These are phyloP conservation scores for Cystobasidium onofrii DNA, from an alignment of 768 basidiomycete species.

Conservation along the genomic window DNA sequence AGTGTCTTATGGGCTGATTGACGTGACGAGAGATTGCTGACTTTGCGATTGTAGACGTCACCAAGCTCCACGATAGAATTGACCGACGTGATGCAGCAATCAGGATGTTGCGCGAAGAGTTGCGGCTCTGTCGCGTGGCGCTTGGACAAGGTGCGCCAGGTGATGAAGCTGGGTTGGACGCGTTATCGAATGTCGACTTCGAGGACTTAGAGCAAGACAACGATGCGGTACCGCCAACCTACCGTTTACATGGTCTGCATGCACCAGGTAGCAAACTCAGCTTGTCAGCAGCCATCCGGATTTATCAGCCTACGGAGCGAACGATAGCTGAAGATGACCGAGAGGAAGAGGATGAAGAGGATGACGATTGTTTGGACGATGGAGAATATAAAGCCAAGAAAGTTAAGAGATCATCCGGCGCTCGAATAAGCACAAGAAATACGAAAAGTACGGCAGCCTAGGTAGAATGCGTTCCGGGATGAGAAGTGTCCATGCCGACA, in stretches of 20 bases:
- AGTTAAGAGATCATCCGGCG: not conserved
- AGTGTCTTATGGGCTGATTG: not conserved
- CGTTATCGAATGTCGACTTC: conserved; percentile 18
- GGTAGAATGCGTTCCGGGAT: too few relatives aligned
- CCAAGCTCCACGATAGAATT: conserved; percentile 37
- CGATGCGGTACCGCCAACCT: conserved; percentile 6
- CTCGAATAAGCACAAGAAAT: not conserved
- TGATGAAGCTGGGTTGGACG: conserved; percentile 5
- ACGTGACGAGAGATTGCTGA: not conserved
- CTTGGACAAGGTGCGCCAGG: conserved; percentile 7
- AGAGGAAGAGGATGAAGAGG: conserved; percentile 17
- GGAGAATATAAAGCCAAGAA: conserved; percentile 12
- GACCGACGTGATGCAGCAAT: conserved; percentile 37
- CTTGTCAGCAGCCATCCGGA: not conserved
- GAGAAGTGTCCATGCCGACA: not conserved
- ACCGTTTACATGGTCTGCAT: conserved; percentile 6
- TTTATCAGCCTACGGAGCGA: conserved; percentile 9
- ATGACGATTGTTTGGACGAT: not conserved
- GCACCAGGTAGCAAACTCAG: conserved; percentile 6
- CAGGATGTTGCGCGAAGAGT: conserved; percentile 31
- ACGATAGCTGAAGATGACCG: conserved; percentile 22
- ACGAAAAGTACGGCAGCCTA: not conserved
- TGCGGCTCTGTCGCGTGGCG: conserved; percentile 21
- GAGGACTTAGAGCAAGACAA: conserved; percentile 22
- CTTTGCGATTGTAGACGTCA: conserved; percentile 28